Base-by-base conservation (phyloP, 805 yeast species). In the Saturnispora saitoi region DNA sequence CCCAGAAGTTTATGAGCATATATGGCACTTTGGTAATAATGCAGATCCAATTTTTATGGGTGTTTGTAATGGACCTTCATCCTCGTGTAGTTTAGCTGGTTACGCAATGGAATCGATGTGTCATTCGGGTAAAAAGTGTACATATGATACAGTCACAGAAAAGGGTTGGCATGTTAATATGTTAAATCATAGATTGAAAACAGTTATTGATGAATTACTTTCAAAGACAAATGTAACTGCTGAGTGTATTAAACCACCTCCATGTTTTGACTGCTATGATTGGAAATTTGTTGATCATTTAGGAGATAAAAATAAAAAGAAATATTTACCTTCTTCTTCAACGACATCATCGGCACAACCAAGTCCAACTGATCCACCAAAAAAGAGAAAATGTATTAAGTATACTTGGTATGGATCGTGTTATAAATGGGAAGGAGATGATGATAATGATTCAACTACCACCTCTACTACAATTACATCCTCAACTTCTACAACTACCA, bases 11-110 rank as follows among this genome's bases (percentile, higher is more conserved):
- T 69, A 78, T 66, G 97, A 90, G 58, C 83, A 86, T 54, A 77
- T 93, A 9, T 93, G 95, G 95, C 97, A 93, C 62, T 70, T 93
- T 61, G 99, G 99, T 3, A 91, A 93, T 63, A 93, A 93, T 2
- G 98, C 96, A 0, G 99, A 93, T 63, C 99, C 99, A 1, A 86
- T 93, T 2, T 93, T 74, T 59, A 84, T 90, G 91, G 99, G 99
- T 0, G 90, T 88, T 8, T 93, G 99, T 63, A 89, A 86, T 59
- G 99, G 99, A 9, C 95, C 93, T 0, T 80, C 91, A 4, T 83
- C 95, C 0, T 67, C 90, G 1, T 93, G 99, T 65, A 81, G 91
- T 51, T 73, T 87, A 8, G 96, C 86, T 1, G 99, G 99, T 0
- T 93, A 88, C 64, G 99, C 98, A 10, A 83, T 93, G 96, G 99